Evolutionary conservation across 345 rosid genomes (phyloP), one percentile per base, ranked within the genome.

Genomic region (Microcos paniculata): DNA sequence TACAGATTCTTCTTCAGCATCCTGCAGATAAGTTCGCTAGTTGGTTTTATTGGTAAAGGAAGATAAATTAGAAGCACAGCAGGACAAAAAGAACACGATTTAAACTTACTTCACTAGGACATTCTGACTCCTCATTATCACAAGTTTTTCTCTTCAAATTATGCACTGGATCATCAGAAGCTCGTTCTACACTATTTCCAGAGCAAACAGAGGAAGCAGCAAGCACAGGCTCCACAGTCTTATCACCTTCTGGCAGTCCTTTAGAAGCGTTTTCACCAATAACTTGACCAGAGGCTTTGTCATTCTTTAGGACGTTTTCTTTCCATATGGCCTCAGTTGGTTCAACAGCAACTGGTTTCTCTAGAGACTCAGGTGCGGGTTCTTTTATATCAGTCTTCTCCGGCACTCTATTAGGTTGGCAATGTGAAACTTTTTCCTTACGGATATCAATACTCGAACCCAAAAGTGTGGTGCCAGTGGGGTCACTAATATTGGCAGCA

Each of bases 201-300:
- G 97, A 91, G 76, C 93, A 87, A 80, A 91, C 91, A 15, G 97
- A 92, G 73, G 97, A 92, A 76, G 92, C 79, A 51, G 83, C 89
- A 77, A 79, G 90, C 2, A 83, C 80, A 66, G 84, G 85, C 73
- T 83, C 90, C 24, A 46, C 42, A 59, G 62, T 84, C 88, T 85
- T 91, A 77, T 89, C 97, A 80, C 84, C 67, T 31, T 82, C 90
- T 18, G 64, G 82, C 10, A 71, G 74, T 87, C 81, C 85, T 80
- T 77, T 83, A 53, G 71, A 46, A 10, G 85, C 79, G 59, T 77
- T 83, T 74, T 83, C 89, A 30, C 76, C 76, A 40, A 63, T 43
- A 49, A 70, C 62, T 72, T 82, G 80, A 65, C 35, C 11, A 19
- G 73, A 21, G 31, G 16, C 61, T 65, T 76, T 76, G 61, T 80